A percentile compares a stretch with the other conserved stretches of the same genome.
These are phyloP conservation scores for Pichia cactophila DNA, from an alignment of 1,139 yeast species.

Conservation along the genomic window DNA sequence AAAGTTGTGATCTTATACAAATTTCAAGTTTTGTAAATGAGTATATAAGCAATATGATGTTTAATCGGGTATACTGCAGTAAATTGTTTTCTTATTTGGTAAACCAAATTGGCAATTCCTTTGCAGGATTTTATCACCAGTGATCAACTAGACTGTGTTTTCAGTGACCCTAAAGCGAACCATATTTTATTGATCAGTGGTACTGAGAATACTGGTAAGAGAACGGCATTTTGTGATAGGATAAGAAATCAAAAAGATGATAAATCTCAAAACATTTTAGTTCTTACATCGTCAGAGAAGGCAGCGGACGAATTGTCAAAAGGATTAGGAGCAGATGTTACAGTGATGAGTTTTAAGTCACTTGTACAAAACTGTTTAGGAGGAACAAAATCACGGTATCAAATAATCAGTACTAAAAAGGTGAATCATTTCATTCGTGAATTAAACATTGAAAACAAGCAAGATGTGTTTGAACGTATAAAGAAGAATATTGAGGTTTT, in stretches of 20 bases:
- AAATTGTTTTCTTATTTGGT: neutral
- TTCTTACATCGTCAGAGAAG: neutral
- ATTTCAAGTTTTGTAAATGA: no score
- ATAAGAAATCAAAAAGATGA: neutral
- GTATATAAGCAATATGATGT: no score
- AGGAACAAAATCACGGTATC: conserved; percentile 1
- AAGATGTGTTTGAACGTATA: neutral
- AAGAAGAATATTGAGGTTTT: neutral
- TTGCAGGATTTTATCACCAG: neutral
- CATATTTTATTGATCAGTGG: neutral
- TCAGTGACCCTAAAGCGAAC: neutral
- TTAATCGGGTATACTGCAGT: no score
- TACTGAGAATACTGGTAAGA: neutral
- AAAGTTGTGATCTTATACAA: neutral
- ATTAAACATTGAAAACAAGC: neutral
- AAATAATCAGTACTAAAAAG: neutral
- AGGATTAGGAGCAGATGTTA: neutral
- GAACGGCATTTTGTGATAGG: neutral
- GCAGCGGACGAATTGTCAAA: neutral
- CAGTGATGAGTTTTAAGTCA: conserved; percentile 1
- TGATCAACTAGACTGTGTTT: neutral
- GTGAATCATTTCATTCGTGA: neutral
- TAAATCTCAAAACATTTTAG: neutral
- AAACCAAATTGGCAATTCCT: neutral
- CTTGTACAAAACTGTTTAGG: conserved; percentile 2